These are phyloP conservation scores for Carnegiea gigantea DNA, from an alignment of 179 eudicot genomes.

Conservation along the genomic window DNA sequence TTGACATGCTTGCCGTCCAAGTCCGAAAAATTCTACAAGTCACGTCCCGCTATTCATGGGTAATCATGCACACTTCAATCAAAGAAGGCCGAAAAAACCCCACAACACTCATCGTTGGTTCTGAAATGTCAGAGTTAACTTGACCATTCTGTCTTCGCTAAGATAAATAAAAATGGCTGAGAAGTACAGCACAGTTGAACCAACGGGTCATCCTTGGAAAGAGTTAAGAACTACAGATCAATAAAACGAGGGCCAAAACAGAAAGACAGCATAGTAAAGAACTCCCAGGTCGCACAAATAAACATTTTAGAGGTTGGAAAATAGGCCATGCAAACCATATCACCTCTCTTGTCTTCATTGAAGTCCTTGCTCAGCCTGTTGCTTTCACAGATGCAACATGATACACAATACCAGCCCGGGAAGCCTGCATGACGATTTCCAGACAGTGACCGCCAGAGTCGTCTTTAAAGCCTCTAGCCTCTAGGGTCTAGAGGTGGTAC, in stretches of 20 bases:
- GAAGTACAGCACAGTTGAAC: not conserved
- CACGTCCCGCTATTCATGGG: no score
- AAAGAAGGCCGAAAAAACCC: no score
- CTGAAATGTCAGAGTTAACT: no score
- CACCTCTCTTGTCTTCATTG: not conserved
- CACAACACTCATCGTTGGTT: no score
- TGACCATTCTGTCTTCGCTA: not conserved
- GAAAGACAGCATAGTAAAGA: not conserved
- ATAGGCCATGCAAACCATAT: not conserved
- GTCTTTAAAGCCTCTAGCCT: not conserved
- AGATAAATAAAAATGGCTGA: not conserved
- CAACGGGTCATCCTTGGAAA: not conserved
- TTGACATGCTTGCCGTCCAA: no score
- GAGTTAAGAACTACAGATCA: no score
- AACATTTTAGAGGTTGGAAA: not conserved
- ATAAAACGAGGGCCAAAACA: not conserved
- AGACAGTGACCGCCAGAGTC: not conserved
- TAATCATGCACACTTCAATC: no score
- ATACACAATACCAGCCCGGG: not conserved
- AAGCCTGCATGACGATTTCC: not conserved
- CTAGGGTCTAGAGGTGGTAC: not conserved
- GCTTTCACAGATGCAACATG: not conserved
- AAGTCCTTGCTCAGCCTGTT: not conserved
- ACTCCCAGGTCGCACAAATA: not conserved
- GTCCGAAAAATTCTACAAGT: no score